These are phyloP conservation scores for Candida golubevii DNA, from an alignment of 805 yeast species.

Conservation along the genomic window DNA sequence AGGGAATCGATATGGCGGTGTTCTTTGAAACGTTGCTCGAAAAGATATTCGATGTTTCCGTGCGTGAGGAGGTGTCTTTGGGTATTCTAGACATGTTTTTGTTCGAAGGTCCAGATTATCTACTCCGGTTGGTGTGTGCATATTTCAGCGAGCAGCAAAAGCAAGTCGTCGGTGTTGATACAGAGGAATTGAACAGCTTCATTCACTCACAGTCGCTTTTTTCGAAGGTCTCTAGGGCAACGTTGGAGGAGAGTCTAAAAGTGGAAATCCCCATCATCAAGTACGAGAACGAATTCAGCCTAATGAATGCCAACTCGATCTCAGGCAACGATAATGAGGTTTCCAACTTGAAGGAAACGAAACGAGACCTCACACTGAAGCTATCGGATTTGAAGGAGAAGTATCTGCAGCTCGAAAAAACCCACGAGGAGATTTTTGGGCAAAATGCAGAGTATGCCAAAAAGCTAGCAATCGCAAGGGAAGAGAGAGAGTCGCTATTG, in stretches of 20 bases:
- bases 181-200: slow-evolving; percentile 19
- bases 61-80: slow-evolving; percentile 1
- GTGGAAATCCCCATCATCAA: slow-evolving; percentile 12
- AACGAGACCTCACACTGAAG: slow-evolving; percentile 28
- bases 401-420: slow-evolving; percentile 26
- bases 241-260: slow-evolving; percentile 2
- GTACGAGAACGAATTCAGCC: slow-evolving; percentile 18
- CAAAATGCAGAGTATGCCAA: slow-evolving; percentile 28
- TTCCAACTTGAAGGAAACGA: slow-evolving; percentile 33
- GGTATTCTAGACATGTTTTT: slow-evolving; percentile 32
- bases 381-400: slow-evolving; percentile 26
- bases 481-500: slow-evolving; percentile 18
- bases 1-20: slow-evolving; percentile 30
- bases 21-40: slow-evolving; percentile 17
- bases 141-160: slow-evolving; percentile 17
- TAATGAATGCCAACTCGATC: slow-evolving; percentile 35
- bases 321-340: slow-evolving; percentile 37
- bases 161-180: slow-evolving; percentile 18
- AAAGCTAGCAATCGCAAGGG: slow-evolving; percentile 19
- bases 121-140: slow-evolving; percentile 27
- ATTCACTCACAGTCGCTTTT: slow-evolving; percentile 5
- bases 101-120: slow-evolving; percentile 37
- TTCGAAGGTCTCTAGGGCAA: neutral
- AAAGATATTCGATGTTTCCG: neutral
- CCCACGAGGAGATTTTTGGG: slow-evolving; percentile 33